Evolutionary conservation across 495 filamentous ascomycete genomes (phyloP).

Genomic region (Aspergillus bridgeri): DNA sequence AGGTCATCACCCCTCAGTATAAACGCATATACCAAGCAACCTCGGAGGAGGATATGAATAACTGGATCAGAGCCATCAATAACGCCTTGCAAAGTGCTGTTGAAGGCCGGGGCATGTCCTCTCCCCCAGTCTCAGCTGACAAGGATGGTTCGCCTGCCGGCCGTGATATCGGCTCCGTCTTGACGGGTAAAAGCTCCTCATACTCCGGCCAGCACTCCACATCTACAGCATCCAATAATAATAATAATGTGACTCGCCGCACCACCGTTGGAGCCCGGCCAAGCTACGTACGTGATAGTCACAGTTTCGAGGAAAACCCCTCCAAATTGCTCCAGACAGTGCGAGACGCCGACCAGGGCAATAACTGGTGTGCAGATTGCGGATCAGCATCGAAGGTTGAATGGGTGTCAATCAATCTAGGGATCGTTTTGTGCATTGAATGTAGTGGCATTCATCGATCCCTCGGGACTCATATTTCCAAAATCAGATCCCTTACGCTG

Average conservation of each 20-base stretch:
- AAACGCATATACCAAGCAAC: constrained; percentile 97
- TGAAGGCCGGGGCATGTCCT: constrained; percentile 65
- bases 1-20: constrained; percentile 95
- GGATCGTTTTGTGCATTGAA: constrained; percentile 95
- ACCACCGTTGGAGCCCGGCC: constrained; percentile 90
- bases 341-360: constrained; percentile 87
- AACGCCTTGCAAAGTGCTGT: constrained; percentile 95
- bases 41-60: constrained; percentile 96
- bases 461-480: constrained; percentile 95
- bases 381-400: constrained; percentile 88
- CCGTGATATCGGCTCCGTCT: constrained; percentile 82
- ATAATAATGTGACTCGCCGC: constrained; percentile 64
- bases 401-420: constrained; percentile 98
- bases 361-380: constrained; percentile 94
- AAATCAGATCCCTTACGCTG: constrained; percentile 90
- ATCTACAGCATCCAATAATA: constrained; percentile 42
- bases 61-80: constrained; percentile 95
- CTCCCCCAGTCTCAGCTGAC: constrained; percentile 37
- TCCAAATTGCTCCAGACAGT: constrained; percentile 81
- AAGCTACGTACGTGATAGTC: constrained; percentile 64
- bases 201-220: constrained; percentile 58
- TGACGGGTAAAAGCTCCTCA: constrained; percentile 91
- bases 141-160: constrained; percentile 55
- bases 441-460: constrained; percentile 97
- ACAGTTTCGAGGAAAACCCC: constrained; percentile 74